Evolutionary conservation across 768 basidiomycete species (phyloP).

Genomic region (Filobasidium wieringae): DNA sequence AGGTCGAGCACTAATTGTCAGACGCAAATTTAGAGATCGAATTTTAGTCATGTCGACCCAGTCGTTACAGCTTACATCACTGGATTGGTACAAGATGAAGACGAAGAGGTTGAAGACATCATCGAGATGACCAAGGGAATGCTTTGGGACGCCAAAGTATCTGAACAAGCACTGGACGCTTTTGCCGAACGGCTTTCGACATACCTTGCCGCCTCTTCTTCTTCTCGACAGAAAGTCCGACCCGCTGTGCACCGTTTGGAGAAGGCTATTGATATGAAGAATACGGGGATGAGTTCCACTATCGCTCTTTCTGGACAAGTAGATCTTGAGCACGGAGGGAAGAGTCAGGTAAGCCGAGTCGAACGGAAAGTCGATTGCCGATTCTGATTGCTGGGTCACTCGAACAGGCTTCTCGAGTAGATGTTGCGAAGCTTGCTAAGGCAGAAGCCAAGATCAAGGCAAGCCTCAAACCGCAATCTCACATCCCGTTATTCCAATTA

Average conservation of each 20-base stretch:
- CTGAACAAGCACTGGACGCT: slow-evolving; percentile 25
- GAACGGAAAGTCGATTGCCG: neutral
- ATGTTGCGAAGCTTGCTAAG: slow-evolving; percentile 48
- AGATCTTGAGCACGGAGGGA: slow-evolving; percentile 37
- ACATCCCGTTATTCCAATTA: neutral
- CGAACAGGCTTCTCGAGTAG: slow-evolving; percentile 37
- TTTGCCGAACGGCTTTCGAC: slow-evolving; percentile 34
- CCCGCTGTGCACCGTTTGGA: slow-evolving; percentile 30
- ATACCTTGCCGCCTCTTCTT: slow-evolving; percentile 35
- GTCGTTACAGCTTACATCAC: slow-evolving; percentile 40
- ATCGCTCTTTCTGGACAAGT: slow-evolving; percentile 39
- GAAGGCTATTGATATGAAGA: slow-evolving; percentile 38
- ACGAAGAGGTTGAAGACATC: slow-evolving; percentile 40
- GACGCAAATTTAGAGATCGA: too few relatives aligned
- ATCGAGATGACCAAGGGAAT: slow-evolving; percentile 38
- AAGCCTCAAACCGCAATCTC: too few relatives aligned
- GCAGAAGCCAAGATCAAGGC: slow-evolving; percentile 96
- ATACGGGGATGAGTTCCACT: slow-evolving; percentile 30
- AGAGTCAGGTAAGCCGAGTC: slow-evolving; percentile 25
- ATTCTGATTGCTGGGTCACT: neutral
- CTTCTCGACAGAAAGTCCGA: slow-evolving; percentile 23
- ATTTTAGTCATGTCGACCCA: slow-evolving; percentile 39
- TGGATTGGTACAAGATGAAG: slow-evolving; percentile 40
- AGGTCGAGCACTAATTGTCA: neutral
- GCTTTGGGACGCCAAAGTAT: slow-evolving; percentile 28